phyloP scores from a whole-genome alignment of 2,329 filamentous ascomycete genomes.

The Arthrinium puccinioides region DNA sequence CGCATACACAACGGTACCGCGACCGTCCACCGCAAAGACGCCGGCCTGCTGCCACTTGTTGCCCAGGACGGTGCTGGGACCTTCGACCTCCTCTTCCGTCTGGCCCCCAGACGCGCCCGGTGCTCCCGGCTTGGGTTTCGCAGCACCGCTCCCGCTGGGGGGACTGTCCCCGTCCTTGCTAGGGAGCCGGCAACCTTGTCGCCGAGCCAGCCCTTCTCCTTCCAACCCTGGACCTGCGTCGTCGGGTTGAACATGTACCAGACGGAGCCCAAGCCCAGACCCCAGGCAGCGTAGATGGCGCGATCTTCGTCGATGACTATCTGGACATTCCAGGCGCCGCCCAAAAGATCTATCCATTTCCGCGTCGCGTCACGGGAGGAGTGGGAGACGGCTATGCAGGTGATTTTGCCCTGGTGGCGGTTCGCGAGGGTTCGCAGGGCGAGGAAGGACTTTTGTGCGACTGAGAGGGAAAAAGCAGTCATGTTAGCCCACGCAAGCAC shows the following conservation, averaged over 20 bases:
- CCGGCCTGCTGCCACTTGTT: slow-evolving; percentile 52
- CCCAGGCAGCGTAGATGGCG: slow-evolving; percentile 52
- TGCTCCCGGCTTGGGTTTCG: background rate
- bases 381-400: slow-evolving; percentile 53
- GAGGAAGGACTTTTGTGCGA: slow-evolving; percentile 51
- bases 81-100: slow-evolving; percentile 22
- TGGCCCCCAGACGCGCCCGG: slow-evolving; percentile 32
- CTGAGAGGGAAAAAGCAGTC: slow-evolving; percentile 17
- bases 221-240: slow-evolving; percentile 44
- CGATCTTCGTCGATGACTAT: slow-evolving; percentile 50
- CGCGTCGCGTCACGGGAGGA: slow-evolving; percentile 47
- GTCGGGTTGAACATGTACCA: slow-evolving; percentile 48
- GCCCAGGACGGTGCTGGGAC: slow-evolving; percentile 37
- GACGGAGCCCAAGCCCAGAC: slow-evolving; percentile 41
- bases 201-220: slow-evolving; percentile 48
- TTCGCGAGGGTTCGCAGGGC: slow-evolving; percentile 46
- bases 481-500: background rate
- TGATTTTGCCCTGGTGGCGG: slow-evolving; percentile 38
- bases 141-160: background rate
- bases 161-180: slow-evolving; percentile 22
- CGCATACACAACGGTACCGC: slow-evolving; percentile 42
- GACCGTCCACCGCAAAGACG: slow-evolving; percentile 42
- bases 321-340: slow-evolving; percentile 49
- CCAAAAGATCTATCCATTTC: slow-evolving; percentile 50
- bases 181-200: slow-evolving; percentile 41